Evolutionary conservation across 129 eudicot genomes (phyloP).

Genomic region (Flaveria trinervia): DNA sequence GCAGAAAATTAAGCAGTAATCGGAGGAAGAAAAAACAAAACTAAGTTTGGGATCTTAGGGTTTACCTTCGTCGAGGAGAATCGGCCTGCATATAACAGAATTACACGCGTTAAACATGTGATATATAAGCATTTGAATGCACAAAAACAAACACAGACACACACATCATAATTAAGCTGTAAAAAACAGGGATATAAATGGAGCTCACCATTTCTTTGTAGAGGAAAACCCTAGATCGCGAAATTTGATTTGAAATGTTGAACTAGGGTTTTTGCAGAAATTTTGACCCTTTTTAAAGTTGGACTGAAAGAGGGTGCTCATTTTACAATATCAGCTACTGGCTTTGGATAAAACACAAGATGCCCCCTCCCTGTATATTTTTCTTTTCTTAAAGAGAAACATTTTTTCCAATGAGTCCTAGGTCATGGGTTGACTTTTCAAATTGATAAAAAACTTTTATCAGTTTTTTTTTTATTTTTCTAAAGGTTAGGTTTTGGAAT

Average conservation of each 20-base stretch:
- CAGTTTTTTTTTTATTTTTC: no score
- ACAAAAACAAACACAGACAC: not conserved
- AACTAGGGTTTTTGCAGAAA: constrained; percentile 29
- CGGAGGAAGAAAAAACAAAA: not conserved
- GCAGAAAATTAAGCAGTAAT: not conserved
- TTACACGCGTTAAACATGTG: constrained; percentile 25
- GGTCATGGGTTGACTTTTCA: no score
- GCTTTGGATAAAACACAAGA: not conserved
- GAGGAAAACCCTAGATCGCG: constrained; percentile 49
- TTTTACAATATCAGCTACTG: not conserved
- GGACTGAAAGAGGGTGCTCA: constrained; percentile 1
- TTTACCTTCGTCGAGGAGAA: constrained; percentile 76
- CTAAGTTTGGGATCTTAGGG: constrained; percentile 25
- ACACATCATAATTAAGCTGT: not conserved
- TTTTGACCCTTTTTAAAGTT: constrained; percentile 17
- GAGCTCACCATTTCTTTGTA: constrained; percentile 40
- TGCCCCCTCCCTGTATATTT: not conserved
- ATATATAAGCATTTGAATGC: constrained; percentile 14
- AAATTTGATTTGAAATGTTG: constrained; percentile 17
- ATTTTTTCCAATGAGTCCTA: no score
- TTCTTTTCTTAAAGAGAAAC: no score
- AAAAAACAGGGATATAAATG: not conserved
- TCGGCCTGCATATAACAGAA: constrained; percentile 58
- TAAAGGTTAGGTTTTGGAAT: no score
- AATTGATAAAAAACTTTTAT: no score